Evolutionary conservation across 768 basidiomycete genomes (phyloP).

Genomic region (Amanita phalloides): DNA sequence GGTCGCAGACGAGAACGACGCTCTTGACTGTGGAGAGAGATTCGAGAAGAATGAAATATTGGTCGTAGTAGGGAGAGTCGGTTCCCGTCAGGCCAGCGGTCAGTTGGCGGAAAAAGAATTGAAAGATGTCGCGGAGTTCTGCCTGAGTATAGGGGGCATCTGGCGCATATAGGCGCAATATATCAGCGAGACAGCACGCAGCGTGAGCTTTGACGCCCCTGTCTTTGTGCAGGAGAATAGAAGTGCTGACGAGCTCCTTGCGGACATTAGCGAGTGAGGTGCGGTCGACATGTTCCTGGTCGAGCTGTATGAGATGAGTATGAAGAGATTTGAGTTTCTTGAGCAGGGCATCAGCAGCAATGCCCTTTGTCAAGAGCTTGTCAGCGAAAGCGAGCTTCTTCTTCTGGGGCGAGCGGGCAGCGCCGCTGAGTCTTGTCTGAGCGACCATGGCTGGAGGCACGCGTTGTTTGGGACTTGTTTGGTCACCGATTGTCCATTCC

Average conservation of each 20-base stretch:
- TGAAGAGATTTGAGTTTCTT: slow-evolving; percentile 82
- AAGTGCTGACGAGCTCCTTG: slow-evolving; percentile 69
- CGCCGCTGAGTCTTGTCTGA: slow-evolving; percentile 53
- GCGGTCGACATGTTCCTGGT: slow-evolving; percentile 80
- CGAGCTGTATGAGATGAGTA: slow-evolving; percentile 66
- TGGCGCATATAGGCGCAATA: slow-evolving; percentile 89
- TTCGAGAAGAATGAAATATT: slow-evolving; percentile 94
- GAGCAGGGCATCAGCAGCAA: slow-evolving; percentile 71
- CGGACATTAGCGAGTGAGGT: slow-evolving; percentile 57
- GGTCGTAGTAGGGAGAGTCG: slow-evolving; percentile 78
- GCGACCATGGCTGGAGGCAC: slow-evolving; percentile 47
- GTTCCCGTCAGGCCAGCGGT: slow-evolving; percentile 59
- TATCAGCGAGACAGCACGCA: slow-evolving; percentile 90
- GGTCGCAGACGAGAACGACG: slow-evolving; percentile 87
- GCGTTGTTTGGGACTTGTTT: slow-evolving; percentile 29
- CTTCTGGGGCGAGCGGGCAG: slow-evolving; percentile 31
- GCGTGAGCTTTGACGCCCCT: slow-evolving; percentile 91
- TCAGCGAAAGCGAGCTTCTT: slow-evolving; percentile 70
- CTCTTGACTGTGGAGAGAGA: slow-evolving; percentile 91
- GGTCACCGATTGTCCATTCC: slow-evolving; percentile 1
- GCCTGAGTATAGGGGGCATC: slow-evolving; percentile 89
- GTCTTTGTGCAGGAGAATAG: slow-evolving; percentile 90
- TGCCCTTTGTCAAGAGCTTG: slow-evolving; percentile 67
- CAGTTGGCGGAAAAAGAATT: slow-evolving; percentile 91
- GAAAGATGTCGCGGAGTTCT: slow-evolving; percentile 92